Evolutionary conservation across 495 filamentous ascomycete genomes (phyloP), one percentile per base, ranked within the genome.

Genomic region (Aspergillus asperescens): DNA sequence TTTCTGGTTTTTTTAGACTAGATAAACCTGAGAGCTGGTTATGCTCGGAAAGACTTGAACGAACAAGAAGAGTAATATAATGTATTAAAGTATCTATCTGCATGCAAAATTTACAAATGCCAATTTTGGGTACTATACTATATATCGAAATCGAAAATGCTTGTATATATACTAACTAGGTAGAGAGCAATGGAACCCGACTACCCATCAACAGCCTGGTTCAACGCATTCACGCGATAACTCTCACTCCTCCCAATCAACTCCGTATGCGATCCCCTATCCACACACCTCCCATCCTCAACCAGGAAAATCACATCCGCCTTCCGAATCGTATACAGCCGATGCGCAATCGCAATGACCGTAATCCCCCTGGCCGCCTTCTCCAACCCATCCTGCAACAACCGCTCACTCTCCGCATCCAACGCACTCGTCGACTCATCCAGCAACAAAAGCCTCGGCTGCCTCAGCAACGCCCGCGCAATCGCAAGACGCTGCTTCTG

Each of bases 401-500:
- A 63, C 54, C 78, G 77, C 72, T 93, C 86, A 19, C 78, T 81
- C 64, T 86, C 79, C 3, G 83, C 80, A 56, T 91, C 88, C 27
- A 90, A 70, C 19, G 81, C 80, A 22, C 76, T 80, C 3, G 88
- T 91, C 4, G 86, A 84, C 68, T 93, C 88, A 58, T 93, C 88
- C 7, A 93, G 70, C 27, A 93, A 61, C 57, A 90, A 63, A 44
- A 90, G 68, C 9, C 73, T 67, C 4, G 88, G 86, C 20, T 82
- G 74, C 10, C 86, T 77, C 6, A 91, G 78, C 41, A 90, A 66
- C 1, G 87, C 86, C 23, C 88, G 66, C 4, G 88, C 87, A 48
- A 93, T 86, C 5, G 83, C 79, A n/a, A 91, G 66, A 3, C 87
- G 76, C 65, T 91, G 88, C 59, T 81, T 81, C 67, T 93, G 88